Evolutionary conservation across 768 basidiomycete genomes (phyloP), one percentile per base, ranked within the genome.

Genomic region (Phylloporus sp.): DNA sequence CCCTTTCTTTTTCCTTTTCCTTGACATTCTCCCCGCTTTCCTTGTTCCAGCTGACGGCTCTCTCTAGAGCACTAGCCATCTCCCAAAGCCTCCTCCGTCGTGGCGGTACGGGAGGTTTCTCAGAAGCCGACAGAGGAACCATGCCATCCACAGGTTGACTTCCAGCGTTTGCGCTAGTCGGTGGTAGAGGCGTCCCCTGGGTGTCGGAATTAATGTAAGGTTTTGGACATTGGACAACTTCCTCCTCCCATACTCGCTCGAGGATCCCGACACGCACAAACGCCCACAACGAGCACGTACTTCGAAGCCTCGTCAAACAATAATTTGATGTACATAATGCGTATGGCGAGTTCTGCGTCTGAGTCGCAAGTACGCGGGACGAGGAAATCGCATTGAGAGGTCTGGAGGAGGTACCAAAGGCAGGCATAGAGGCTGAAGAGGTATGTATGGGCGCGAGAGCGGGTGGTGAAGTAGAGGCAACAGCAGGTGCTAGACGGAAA

Each of bases 241-340:
- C 89, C 56, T 95, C 93, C 50, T 91, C 87, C 94, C 94, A 97
- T 6, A 95, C 73, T 58, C 85, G 86, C 53, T 93, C 91, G 18
- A 95, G 76, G 48, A 97, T 74, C 10, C 87, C 82, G 0, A 81
- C 84, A 22, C 91, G 81, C 45, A 95, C 84, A 61, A 90, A 95
- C 16, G 87, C 82, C 92, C 93, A 97, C 13, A 95, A 72, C 5
- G 85, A 86, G 68, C 92, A 95, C n/a, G 93, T 91, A 32, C 86
- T 77, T 12, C 93, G 82, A 18, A 97, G 74, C 8, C 94, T 81
- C 6, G 79, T 72, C 15, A 95, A 74, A 66, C 93, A 95, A 86
- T 92, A 95, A n/a, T 88, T 85, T 16, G 80, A 81, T 11, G 79
- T 73, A 61, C 93, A 97, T 3, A 97, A 73, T 1, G 94, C 91